Base-by-base conservation (phyloP, 495 filamentous ascomycete genomes). In the Achaetomiella virescens region DNA sequence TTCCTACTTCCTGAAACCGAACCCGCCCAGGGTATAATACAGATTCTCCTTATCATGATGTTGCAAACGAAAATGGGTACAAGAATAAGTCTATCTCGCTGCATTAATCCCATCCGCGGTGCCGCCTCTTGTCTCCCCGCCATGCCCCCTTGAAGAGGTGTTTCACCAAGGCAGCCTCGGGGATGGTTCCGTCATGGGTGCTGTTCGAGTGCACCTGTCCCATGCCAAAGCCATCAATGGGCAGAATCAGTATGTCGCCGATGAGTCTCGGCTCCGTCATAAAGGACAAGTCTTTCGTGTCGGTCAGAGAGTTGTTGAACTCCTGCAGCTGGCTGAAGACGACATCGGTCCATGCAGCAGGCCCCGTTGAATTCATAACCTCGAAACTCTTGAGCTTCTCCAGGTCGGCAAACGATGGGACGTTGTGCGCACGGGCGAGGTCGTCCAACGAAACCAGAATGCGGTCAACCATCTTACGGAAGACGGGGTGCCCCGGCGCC, bases 401-500 rank as follows among this genome's bases (percentile, higher is more conserved):
- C 18, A 78, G 27, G 5, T 31, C 9, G 5, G 4, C 27, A 31
- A 31, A 31, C 4, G 4, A 59, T 0, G 62, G 21, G 1, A 72
- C 61, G 1, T 61, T 21, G 37, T 76, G 61, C 6, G 31, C 15
- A 0, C 14, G 14, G 0, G 70, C 60, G 12, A 72, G 59, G 8
- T 69, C 59, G 24, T 68, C 66, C 12, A 78, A 22, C 18, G 59
- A 61, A 20, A 41, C 27, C 17, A 74, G 38, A 6, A 76, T 66
- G 17, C 65, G 54, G 9, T 71, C 58, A 8, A 74, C 66, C 37
- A 75, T 63, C 29, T 59, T 61, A 18, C 44, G 51, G 14, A 78
- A 62, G 40, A 74, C 64, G 2, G 66, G 70, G 24, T 70, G 66
- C 12, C 68, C 66, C 38, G 72, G 71, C 21, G 63, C 66, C 6